Conservation (phyloP, 2,329 filamentous ascomycete genomes). For the Elsinoe fawcettii region DNA sequence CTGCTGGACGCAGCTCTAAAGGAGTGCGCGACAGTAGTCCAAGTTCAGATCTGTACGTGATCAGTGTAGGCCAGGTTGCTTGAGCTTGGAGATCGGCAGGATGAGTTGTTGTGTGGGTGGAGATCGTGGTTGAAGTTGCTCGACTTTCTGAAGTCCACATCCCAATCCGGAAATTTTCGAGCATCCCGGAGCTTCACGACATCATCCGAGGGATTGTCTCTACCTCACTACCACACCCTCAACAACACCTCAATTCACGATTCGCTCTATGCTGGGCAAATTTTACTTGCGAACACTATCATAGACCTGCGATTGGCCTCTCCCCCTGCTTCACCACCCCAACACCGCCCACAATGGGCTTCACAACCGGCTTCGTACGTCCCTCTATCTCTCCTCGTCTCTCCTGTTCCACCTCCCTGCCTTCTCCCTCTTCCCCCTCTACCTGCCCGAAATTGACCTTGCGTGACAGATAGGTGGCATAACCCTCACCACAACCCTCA, state of each 20-base stretch:
- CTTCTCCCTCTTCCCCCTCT: not conserved
- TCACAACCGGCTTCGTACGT: conserved; percentile 45
- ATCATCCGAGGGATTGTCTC: not conserved
- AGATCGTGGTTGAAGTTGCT: not conserved
- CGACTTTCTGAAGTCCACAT: not conserved
- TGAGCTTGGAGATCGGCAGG: too few relatives aligned
- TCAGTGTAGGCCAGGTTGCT: too few relatives aligned
- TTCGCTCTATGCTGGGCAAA: not conserved
- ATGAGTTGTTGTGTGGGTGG: not conserved
- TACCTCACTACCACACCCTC: not conserved
- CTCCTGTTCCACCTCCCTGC: not conserved
- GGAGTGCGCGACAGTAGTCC: too few relatives aligned
- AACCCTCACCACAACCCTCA: conserved; percentile 41
- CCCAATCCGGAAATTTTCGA: conserved; percentile 13
- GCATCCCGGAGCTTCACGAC: conserved; percentile 11
- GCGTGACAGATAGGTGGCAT: conserved; percentile 44
- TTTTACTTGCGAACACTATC: not conserved
- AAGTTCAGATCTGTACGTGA: too few relatives aligned
- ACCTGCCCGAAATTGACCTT: too few relatives aligned
- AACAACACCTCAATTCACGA: not conserved
- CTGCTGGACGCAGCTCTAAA: not conserved
- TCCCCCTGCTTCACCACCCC: not conserved
- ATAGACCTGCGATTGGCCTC: not conserved
- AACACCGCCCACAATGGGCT: conserved; percentile 36
- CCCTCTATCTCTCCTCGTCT: not conserved